phyloP scores from a whole-genome alignment of 495 filamentous ascomycete genomes.

The Tetracladium marchalianum region DNA sequence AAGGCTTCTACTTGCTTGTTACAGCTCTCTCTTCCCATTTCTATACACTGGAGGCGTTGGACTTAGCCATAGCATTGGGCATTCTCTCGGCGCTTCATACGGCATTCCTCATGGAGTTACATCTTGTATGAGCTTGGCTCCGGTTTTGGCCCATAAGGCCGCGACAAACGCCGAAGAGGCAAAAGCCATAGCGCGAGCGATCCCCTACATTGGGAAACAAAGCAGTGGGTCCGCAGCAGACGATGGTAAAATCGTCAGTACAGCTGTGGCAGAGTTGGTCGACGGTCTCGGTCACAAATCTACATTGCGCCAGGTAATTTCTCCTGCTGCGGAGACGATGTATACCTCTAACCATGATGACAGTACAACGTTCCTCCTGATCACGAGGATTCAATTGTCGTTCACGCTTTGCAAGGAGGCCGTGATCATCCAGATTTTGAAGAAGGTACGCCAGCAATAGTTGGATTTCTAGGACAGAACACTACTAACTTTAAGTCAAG shows the following conservation, averaged over 20 bases:
- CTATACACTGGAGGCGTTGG: conserved; percentile 29
- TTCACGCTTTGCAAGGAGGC: conserved; percentile 5
- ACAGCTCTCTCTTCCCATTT: conserved; percentile 30
- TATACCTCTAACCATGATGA: neutral
- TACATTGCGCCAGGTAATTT: conserved; percentile 10
- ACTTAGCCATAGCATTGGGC: conserved; percentile 33
- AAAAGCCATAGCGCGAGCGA: conserved; percentile 29
- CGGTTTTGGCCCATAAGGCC: conserved; percentile 35
- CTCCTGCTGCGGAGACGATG: neutral
- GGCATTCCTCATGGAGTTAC: conserved; percentile 41
- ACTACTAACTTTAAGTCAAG: too few relatives aligned
- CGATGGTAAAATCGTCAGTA: conserved; percentile 13
- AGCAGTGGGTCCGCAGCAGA: conserved; percentile 22
- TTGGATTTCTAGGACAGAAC: too few relatives aligned
- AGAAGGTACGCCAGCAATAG: neutral
- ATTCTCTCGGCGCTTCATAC: conserved; percentile 40
- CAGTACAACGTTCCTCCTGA: conserved; percentile 7
- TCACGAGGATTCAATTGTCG: conserved; percentile 7
- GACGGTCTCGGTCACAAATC: conserved; percentile 24
- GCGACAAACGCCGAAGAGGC: conserved; percentile 25
- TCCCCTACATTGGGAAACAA: conserved; percentile 26
- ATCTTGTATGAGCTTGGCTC: conserved; percentile 34
- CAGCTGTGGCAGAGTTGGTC: conserved; percentile 23
- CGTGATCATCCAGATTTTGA: conserved; percentile 10
- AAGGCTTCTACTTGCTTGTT: conserved; percentile 34